Evolutionary conservation across 306 rosid genomes (phyloP).

Genomic region (Quercus rubra): DNA sequence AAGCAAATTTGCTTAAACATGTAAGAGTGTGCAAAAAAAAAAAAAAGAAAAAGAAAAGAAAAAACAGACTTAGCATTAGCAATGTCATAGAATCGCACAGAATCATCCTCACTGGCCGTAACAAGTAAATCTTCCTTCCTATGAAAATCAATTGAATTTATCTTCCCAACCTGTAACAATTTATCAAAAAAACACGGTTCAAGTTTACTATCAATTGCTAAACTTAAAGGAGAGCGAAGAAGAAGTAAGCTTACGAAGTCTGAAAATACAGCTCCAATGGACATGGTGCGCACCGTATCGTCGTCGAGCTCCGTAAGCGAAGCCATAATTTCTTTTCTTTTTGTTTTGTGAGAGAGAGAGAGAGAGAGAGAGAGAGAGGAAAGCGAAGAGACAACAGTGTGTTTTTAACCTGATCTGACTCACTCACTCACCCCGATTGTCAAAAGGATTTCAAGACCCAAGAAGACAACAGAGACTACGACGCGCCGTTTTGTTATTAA

Average conservation of each 20-base stretch:
- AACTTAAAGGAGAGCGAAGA: background rate
- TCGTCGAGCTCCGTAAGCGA: conserved; percentile 72
- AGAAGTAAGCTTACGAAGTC: conserved; percentile 61
- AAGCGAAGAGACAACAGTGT: no score
- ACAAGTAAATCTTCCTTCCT: conserved; percentile 88
- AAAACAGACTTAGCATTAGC: conserved; percentile 79
- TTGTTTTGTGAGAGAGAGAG: background rate
- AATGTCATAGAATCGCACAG: conserved; percentile 86
- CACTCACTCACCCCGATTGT: no score
- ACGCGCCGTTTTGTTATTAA: no score
- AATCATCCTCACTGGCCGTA: conserved; percentile 87
- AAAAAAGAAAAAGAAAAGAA: no score
- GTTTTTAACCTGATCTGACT: no score
- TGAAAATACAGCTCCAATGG: conserved; percentile 82
- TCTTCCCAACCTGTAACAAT: conserved; percentile 68
- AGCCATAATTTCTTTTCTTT: conserved; percentile 25
- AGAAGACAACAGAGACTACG: no score
- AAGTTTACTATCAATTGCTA: no score
- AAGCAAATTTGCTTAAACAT: background rate
- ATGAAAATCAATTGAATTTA: conserved; percentile 83
- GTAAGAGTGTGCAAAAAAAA: background rate
- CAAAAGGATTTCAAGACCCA: no score
- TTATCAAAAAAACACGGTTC: background rate
- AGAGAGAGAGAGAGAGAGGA: background rate
- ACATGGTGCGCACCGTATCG: conserved; percentile 67